Evolutionary conservation across 805 yeast genomes (phyloP).

Genomic region (Phaffomyces thermotolerans): DNA sequence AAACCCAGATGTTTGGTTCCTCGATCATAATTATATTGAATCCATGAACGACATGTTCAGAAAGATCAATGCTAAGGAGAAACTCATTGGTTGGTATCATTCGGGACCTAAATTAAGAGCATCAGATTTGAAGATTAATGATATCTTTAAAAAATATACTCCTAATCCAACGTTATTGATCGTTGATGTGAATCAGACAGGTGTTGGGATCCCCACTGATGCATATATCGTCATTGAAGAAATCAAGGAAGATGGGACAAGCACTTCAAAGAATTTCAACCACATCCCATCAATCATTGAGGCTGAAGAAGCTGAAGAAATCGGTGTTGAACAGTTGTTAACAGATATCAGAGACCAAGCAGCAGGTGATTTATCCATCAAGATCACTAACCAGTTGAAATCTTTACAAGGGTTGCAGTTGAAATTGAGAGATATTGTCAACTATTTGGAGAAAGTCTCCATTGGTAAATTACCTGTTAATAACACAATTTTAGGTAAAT

Average conservation of each 20-base stretch:
- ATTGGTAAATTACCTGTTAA: conserved; percentile 73
- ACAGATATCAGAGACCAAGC: conserved; percentile 96
- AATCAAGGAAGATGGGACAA: conserved; percentile 91
- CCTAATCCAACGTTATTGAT: conserved; percentile 77
- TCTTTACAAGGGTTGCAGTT: conserved; percentile 81
- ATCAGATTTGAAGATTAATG: conserved; percentile 87
- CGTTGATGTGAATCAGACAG: conserved; percentile 79
- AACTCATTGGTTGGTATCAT: conserved; percentile 98
- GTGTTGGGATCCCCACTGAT: conserved; percentile 85
- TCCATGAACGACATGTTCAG: conserved; percentile 97
- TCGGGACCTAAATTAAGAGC: conserved; percentile 90
- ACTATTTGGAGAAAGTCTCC: conserved; percentile 69
- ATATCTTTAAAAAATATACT: conserved; percentile 76
- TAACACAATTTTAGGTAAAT: conserved; percentile 81
- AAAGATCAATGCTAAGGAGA: conserved; percentile 95
- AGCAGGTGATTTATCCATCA: conserved; percentile 82
- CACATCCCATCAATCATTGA: conserved; percentile 89
- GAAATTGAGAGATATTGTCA: conserved; percentile 70
- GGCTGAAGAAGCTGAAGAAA: conserved; percentile 99
- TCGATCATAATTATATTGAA: conserved; percentile 94
- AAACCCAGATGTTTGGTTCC: conserved; percentile 89
- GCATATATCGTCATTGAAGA: conserved; percentile 93
- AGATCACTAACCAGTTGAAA: conserved; percentile 82
- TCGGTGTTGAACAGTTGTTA: conserved; percentile 93
- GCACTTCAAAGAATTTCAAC: conserved; percentile 85